Evolutionary conservation across 331 rosid species (phyloP).

Genomic region (Cydonia oblonga): DNA sequence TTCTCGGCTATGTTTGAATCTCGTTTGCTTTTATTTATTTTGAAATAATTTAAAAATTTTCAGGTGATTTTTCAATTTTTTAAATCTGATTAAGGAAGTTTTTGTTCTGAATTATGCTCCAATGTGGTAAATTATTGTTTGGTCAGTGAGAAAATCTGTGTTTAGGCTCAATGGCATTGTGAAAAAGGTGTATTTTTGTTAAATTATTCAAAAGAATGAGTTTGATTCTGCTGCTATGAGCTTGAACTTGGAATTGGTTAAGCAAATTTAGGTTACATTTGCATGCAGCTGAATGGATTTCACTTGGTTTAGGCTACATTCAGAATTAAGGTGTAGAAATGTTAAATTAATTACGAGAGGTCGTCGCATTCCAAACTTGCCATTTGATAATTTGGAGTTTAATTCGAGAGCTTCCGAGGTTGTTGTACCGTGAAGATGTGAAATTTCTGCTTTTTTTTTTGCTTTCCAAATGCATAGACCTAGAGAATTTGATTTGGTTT

Average conservation of each 20-base stretch:
- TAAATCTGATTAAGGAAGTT: neutral
- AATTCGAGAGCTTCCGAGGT: no score
- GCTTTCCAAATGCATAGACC: neutral
- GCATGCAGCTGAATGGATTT: no score
- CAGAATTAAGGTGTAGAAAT: no score
- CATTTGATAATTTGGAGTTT: no score
- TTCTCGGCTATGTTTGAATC: conserved; percentile 22
- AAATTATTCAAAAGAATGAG: no score
- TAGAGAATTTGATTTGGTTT: no score
- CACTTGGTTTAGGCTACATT: no score
- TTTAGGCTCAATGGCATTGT: neutral
- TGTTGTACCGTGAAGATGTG: no score
- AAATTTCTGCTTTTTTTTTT: no score
- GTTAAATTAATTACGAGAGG: no score
- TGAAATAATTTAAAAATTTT: neutral
- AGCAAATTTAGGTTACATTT: neutral
- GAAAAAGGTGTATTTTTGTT: no score
- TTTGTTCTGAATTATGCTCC: neutral
- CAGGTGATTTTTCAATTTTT: neutral
- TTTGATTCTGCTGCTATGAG: neutral
- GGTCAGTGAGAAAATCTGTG: neutral
- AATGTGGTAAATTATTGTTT: neutral
- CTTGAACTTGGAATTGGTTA: neutral
- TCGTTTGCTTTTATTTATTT: neutral
- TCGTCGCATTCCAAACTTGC: no score